A percentile compares a stretch with the other conserved stretches of the same genome.
These are phyloP conservation scores for Backusella macrospora DNA, from an alignment of 192 early-diverging fungal species.

Conservation along the genomic window DNA sequence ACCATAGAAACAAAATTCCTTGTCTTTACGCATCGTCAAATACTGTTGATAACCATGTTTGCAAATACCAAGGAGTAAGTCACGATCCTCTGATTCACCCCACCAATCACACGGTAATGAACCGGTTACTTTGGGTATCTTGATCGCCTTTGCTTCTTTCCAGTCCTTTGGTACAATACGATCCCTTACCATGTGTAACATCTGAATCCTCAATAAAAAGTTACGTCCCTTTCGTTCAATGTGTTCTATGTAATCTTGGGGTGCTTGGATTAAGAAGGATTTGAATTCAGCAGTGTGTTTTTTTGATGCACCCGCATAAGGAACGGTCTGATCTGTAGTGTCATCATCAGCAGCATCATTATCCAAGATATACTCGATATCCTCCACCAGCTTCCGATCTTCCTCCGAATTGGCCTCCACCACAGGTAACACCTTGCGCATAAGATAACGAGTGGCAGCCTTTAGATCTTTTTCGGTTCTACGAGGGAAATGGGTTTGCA, in stretches of 20 bases:
- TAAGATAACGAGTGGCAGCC: constrained; percentile 56
- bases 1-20: constrained; percentile 57
- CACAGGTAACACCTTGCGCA: constrained; percentile 51
- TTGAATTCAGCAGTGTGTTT: constrained; percentile 68
- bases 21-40: constrained; percentile 52
- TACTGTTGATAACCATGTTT: constrained; percentile 75
- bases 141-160: constrained; percentile 59
- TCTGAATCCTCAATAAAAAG: constrained; percentile 69
- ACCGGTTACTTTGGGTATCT: constrained; percentile 70
- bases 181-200: constrained; percentile 76
- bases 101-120: constrained; percentile 65
- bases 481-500: constrained; percentile 58
- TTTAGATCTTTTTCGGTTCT: constrained; percentile 63
- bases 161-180: constrained; percentile 68
- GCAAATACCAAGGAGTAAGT: constrained; percentile 77
- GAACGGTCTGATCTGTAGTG: constrained; percentile 52
- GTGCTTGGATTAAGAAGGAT: constrained; percentile 70
- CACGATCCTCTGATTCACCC: constrained; percentile 77
- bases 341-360: constrained; percentile 45
- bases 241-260: constrained; percentile 77
- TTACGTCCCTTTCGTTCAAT: constrained; percentile 69
- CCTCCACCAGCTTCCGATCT: constrained; percentile 63
- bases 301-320: constrained; percentile 65
- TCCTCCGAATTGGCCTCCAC: constrained; percentile 52
- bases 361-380: constrained; percentile 58